phyloP scores from a whole-genome alignment of 495 filamentous ascomycete genomes.

The Penicillium egyptiacum region DNA sequence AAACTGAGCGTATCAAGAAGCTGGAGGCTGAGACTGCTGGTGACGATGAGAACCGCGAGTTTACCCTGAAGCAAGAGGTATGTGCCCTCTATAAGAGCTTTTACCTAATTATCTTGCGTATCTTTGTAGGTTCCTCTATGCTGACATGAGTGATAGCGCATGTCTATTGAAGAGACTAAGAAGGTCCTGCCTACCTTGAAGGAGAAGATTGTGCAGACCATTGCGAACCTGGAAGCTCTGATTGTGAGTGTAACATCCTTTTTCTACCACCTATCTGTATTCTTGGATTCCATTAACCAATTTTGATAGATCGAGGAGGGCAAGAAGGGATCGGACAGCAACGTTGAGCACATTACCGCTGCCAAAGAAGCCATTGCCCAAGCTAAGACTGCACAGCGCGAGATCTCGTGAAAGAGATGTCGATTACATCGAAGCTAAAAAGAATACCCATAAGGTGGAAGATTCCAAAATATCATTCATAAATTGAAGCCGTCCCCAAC shows the following conservation, averaged over 20 bases:
- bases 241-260: constrained; percentile 47
- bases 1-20: constrained; percentile 69
- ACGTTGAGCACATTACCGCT: constrained; percentile 56
- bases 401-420: constrained; percentile 34
- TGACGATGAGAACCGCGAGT: constrained; percentile 68
- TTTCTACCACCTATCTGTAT: constrained; percentile 17
- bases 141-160: constrained; percentile 53
- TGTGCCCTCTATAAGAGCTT: neutral
- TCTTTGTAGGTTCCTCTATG: too few species aligned
- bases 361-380: constrained; percentile 60
- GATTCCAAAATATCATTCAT: constrained; percentile 12
- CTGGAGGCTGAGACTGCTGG: constrained; percentile 48
- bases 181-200: constrained; percentile 70
- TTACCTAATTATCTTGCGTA: constrained; percentile 1
- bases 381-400: constrained; percentile 52
- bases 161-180: constrained; percentile 77
- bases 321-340: constrained; percentile 47
- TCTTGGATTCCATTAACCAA: constrained; percentile 4
- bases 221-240: constrained; percentile 65
- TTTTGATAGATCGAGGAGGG: constrained; percentile 43
- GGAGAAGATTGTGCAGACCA: constrained; percentile 63
- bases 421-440: constrained; percentile 12
- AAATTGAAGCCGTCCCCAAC: constrained; percentile 29
- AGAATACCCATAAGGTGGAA: constrained; percentile 16
- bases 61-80: constrained; percentile 81